Base-by-base conservation (phyloP, 225 moss, liverwort and hornwort genomes). In the Marchantia polymorpha region DNA sequence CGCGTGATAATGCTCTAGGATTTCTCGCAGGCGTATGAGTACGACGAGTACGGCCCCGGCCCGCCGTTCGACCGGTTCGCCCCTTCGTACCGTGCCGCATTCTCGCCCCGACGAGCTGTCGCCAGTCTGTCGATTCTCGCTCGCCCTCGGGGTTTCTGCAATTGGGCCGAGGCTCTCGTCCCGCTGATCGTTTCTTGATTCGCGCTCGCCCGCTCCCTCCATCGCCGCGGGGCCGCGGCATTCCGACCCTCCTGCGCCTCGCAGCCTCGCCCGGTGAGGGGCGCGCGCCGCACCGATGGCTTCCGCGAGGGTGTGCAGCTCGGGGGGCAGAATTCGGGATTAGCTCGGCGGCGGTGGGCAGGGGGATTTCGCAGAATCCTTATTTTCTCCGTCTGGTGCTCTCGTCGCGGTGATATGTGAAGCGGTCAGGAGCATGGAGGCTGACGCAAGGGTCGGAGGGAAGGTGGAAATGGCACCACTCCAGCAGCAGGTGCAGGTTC, bases 361-460 rank as follows among this genome's bases (percentile, higher is more conserved):
- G 72, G 22, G 22, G n/a, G 12, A 14, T 72, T 13, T 12, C 16
- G 9, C 11, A 10, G 75, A 58, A 53, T 59, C 27, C 22, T 29
- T 47, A 39, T 6, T 60, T 76, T 19, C 54, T 20, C n/a, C n/a
- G n/a, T 74, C 52, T 23, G 58, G 61, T 14, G 0, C 11, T 31
- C 15, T 49, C 13, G 53, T n/a, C 59, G 65, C 49, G 64, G 71
- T 86, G 86, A 80, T 69, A 83, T 86, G 87, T 84, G 73, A 87
- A 79, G 75, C 69, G 78, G 75, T 22, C 27, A 61, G 74, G 79
- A 79, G 60, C 79, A 93, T 93, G 92, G 92, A 95, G 78, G 84
- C 88, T 12, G 93, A 95, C 85, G 85, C 87, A 74, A 84, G 94
- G 82, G 86, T 93, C 85, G 94, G 86, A 81, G 81, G 89, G 74